These are phyloP conservation scores for Fusarium decemcellulare DNA, from an alignment of 2,329 filamentous ascomycete species.

Conservation along the genomic window DNA sequence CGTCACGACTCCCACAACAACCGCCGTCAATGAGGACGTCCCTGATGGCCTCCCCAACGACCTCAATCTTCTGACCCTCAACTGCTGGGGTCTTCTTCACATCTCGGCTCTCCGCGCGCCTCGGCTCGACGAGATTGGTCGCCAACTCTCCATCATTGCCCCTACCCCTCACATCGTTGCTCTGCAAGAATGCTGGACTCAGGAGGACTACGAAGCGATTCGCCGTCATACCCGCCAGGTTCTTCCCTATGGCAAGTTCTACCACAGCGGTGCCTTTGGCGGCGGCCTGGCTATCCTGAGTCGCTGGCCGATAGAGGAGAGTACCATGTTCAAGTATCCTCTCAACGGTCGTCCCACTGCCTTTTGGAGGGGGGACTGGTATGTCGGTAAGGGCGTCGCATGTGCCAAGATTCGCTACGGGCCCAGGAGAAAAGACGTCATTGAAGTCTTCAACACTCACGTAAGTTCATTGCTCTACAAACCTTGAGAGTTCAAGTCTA, in stretches of 20 bases:
- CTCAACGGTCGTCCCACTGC: constrained; percentile 94
- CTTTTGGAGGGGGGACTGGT: constrained; percentile 97
- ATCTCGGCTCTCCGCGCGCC: constrained; percentile 83
- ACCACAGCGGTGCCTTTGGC: constrained; percentile 89
- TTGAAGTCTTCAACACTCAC: constrained; percentile 96
- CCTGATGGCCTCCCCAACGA: constrained; percentile 62
- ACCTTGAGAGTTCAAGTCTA: constrained; percentile 3
- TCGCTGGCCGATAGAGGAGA: constrained; percentile 92
- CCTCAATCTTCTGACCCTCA: constrained; percentile 88
- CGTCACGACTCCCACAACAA: constrained; percentile 39
- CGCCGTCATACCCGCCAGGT: constrained; percentile 79
- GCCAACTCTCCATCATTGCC: constrained; percentile 77
- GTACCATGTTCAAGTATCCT: constrained; percentile 88
- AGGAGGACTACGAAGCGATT: constrained; percentile 85
- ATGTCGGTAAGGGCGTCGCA: constrained; percentile 93
- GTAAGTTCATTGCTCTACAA: constrained; percentile 56
- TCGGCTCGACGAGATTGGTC: constrained; percentile 87
- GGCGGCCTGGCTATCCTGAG: constrained; percentile 91
- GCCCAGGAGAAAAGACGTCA: constrained; percentile 72
- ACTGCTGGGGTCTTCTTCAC: constrained; percentile 97
- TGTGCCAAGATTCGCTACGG: constrained; percentile 84
- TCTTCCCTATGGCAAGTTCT: constrained; percentile 94
- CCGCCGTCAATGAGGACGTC: constrained; percentile 39
- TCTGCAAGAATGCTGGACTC: constrained; percentile 96
- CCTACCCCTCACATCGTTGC: constrained; percentile 87